These are phyloP conservation scores for Xylariales sp. DNA, from an alignment of 2,329 filamentous ascomycete species.

Conservation along the genomic window DNA sequence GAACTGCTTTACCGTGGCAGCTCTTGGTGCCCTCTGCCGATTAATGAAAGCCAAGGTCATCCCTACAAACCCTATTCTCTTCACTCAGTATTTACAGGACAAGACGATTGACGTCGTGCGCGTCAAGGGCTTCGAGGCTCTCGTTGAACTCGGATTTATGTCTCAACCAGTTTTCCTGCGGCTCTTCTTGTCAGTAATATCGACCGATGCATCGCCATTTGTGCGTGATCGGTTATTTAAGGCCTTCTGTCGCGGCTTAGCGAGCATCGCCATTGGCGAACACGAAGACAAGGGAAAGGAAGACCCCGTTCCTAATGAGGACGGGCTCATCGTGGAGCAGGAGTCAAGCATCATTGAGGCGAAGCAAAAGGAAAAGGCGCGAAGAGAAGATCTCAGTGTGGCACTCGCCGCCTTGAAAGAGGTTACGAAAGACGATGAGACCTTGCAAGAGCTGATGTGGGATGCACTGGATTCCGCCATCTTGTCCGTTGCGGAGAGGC, in stretches of 20 bases:
- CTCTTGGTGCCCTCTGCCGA: conserved; percentile 55
- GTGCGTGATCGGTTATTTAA: conserved; percentile 58
- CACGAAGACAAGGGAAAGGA: conserved; percentile 28
- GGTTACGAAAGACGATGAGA: conserved; percentile 39
- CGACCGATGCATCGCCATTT: conserved; percentile 60
- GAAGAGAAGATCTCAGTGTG: conserved; percentile 41
- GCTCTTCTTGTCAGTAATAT: conserved; percentile 53
- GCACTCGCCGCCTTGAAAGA: conserved; percentile 43
- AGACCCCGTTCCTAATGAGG: conserved; percentile 20
- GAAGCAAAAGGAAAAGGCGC: conserved; percentile 41
- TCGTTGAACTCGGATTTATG: conserved; percentile 60
- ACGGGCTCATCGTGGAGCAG: conserved; percentile 43
- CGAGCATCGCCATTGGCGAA: conserved; percentile 61
- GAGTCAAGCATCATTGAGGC: conserved; percentile 37
- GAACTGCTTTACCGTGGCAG: conserved; percentile 61
- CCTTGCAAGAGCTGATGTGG: conserved; percentile 43
- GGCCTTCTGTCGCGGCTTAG: conserved; percentile 54
- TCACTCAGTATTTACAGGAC: conserved; percentile 62
- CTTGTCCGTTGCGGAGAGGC: conserved; percentile 43
- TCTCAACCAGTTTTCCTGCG: conserved; percentile 50
- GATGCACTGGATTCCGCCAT: conserved; percentile 42
- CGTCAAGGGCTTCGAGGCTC: conserved; percentile 60
- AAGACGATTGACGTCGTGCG: conserved; percentile 59
- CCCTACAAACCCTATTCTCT: conserved; percentile 46
- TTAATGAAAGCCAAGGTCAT: conserved; percentile 64